A percentile compares a stretch with the other conserved stretches of the same genome.
Conservation (phyloP, 2,329 filamentous ascomycete species). For the Aspergillus puulaauensis region DNA sequence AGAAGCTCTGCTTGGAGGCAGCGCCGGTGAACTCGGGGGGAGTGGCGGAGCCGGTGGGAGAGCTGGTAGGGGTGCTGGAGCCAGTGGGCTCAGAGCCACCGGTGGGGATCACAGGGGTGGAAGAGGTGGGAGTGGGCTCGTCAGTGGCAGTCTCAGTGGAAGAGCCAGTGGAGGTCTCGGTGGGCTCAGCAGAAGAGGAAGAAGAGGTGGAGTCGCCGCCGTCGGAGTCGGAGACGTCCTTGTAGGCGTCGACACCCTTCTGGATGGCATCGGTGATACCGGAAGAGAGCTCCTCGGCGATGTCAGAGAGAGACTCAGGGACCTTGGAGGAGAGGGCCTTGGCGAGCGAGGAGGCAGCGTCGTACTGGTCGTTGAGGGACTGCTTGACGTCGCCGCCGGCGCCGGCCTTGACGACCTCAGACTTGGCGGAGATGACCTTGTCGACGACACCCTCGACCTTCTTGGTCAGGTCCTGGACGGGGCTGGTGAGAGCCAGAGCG, state of each 20-base stretch:
- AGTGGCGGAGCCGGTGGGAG: background rate
- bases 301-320: slow-evolving; percentile 20
- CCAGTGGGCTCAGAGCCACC: background rate
- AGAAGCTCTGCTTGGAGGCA: slow-evolving; percentile 13
- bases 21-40: slow-evolving; percentile 14
- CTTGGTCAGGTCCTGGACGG: slow-evolving; percentile 28
- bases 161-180: background rate
- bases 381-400: slow-evolving; percentile 21
- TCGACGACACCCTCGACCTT: slow-evolving; percentile 24
- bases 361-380: slow-evolving; percentile 26
- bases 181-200: background rate
- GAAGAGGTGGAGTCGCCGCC: slow-evolving; percentile 3
- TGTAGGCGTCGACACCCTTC: slow-evolving; percentile 29
- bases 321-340: slow-evolving; percentile 32
- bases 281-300: slow-evolving; percentile 26
- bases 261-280: slow-evolving; percentile 34
- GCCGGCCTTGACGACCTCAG: slow-evolving; percentile 24
- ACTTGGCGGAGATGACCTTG: slow-evolving; percentile 28
- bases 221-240: slow-evolving; percentile 11
- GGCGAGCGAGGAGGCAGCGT: slow-evolving; percentile 25
- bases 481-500: slow-evolving; percentile 26
- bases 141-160: background rate
- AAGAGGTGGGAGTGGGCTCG: slow-evolving; percentile 9
- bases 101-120: slow-evolving; percentile 12
- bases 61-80: background rate